Conservation (phyloP, 2,329 filamentous ascomycete species). For the Botrytis fragariae region DNA sequence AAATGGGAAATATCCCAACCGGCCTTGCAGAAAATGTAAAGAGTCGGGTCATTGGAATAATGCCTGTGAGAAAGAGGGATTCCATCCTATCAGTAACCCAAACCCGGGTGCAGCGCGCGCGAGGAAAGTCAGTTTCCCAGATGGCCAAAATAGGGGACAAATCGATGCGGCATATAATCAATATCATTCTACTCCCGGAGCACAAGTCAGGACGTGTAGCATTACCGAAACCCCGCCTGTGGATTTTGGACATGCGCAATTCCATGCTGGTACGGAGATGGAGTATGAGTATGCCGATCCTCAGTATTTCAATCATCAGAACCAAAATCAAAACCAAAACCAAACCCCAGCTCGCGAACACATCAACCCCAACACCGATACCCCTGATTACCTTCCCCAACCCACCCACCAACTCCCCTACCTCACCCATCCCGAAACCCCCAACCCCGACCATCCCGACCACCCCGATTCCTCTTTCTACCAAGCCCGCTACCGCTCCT, state of each 20-base stretch:
- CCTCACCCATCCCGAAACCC: background rate
- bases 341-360: background rate
- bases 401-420: background rate
- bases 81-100: background rate
- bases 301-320: background rate
- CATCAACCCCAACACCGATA: background rate
- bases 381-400: background rate
- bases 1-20: background rate
- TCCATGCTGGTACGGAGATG: too few species aligned
- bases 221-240: background rate
- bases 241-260: background rate
- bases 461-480: constrained; percentile 3
- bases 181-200: background rate
- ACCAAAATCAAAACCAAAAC: background rate
- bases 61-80: constrained; percentile 1
- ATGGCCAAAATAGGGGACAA: background rate
- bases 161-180: background rate
- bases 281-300: background rate
- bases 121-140: background rate
- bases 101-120: background rate
- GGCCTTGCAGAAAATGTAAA: background rate
- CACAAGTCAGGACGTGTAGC: too few species aligned
- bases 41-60: constrained; percentile 2
- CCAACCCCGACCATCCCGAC: background rate
- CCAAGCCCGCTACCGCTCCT: background rate